Evolutionary conservation across 768 basidiomycete genomes (phyloP), one percentile per base, ranked within the genome.

Genomic region (Sutorius australiensis): DNA sequence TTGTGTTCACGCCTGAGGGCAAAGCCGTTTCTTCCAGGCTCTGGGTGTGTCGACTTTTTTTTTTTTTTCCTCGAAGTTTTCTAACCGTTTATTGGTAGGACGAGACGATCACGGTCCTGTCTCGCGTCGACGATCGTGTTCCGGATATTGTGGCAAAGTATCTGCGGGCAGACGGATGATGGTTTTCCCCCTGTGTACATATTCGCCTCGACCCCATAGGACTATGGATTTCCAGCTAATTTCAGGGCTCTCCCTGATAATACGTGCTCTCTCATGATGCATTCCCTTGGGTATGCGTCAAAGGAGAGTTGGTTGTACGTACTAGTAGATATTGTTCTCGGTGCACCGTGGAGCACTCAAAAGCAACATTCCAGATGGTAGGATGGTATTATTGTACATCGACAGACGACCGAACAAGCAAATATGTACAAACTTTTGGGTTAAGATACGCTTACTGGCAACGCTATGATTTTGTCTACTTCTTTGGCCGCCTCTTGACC

Each of bases 401-500:
- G 36, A 21, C 21, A 33, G 40, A 47, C 19, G 47, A 56, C 46
- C 16, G 17, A 45, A 41, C 49, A 50, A 53, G 39, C 41, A 52
- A 31, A 30, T 31, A 43, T 33, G 40, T 38, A 47, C 45, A 52
- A 34, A 50, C 33, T 31, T 31, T 48, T 21, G 36, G 30, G 4
- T 11, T 48, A 45, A 50, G 36, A 53, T 60, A 53, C 34, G 42
- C 38, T 40, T 8, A 42, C 41, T 33, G 37, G 24, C 42, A 40
- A 37, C 5, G 14, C 6, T 9, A 46, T 6, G 13, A 3, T 28
- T 33, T 50, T 21, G 7, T 47, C 50, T 71, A 69, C 52, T 71
- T 71, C 51, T 69, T 69, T 17, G 68, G 68, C 50, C 79, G 74
- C 74, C 86, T 87, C 72, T 81, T 89, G 50, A 92, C 87, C 70